Evolutionary conservation across 2,329 filamentous ascomycete species (phyloP), one percentile per base, ranked within the genome.

Genomic region (Didymella pinodella): DNA sequence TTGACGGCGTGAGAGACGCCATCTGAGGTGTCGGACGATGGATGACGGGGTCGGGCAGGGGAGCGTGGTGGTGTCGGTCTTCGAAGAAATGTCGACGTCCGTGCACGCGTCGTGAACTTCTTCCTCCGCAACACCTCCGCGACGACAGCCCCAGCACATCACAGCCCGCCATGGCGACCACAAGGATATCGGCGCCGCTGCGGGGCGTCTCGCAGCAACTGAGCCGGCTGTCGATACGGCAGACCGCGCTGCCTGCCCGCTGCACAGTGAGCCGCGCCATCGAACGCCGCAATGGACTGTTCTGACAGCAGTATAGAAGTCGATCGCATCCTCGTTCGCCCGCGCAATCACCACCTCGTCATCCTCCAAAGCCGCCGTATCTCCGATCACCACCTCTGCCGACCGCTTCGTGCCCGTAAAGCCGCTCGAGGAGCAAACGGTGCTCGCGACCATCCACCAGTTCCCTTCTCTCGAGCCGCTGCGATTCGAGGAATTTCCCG

Each of bases 381-480:
- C 80, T 44, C 79, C 73, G 29, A 70, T 79, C 26, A 74, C 79
- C 43, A 80, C 72, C 48, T 78, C 79, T 74, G 62, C 65, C 68
- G 61, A 79, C 77, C 50, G 72, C 72, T 64, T 72, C 66, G 66
- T 73, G 32, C 73, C 77, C 54, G 65, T 73, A 43, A 70, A 68
- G 48, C 69, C 73, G 26, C 63, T 70, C 59, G 57, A 70, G 31
- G 54, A 73, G 61, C 65, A 88, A 46, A 74, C 86, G 29, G 91
- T 96, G 56, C 87, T 91, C 54, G 85, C 94, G 62, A 98, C 94
- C 54, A 86, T 97, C 78, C 93, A 97, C 86, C 83, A 84, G 75
- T 99, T 98, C 82, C 95, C 95, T 34, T 86, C 88, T 11, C 88
- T 97, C 79, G 93, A 97, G 78, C 95, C 95, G 25, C 82, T 88